Evolutionary conservation across 2,329 filamentous ascomycete species (phyloP), one percentile per base, ranked within the genome.

Genomic region (Penicillium sp.): DNA sequence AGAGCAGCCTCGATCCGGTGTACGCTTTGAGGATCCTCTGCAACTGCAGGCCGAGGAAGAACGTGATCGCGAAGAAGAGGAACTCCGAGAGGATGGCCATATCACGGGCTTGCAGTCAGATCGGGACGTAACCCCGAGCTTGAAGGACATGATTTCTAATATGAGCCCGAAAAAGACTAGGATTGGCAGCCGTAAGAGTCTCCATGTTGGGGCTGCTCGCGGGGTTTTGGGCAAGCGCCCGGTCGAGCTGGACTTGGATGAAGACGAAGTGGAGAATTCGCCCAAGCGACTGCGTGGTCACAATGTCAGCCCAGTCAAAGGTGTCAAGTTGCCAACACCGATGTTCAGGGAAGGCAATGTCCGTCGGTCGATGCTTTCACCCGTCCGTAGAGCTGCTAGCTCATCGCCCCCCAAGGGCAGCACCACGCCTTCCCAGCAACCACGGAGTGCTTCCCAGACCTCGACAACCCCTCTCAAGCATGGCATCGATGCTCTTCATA

Each of bases 131-230:
- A 89, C 88, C 0, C 74, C 86, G 37, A 90, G 86, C 61, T 76
- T 93, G 43, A 89, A 85, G 61, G 88, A 91, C 62, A 88, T 91
- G 84, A 93, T 93, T 59, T 83, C 89, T 60, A 89, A 85, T 56
- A 80, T 93, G 61, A 91, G 89, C 25, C 90, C 90, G 0, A 90
- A 89, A 74, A 90, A 91, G 72, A 87, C 84, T 54, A 80, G 76
- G 6, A 65, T 89, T 7, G 86, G 82, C 56, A 86, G 86, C 15
- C 86, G 89, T 41, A 93, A 93, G 76, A 93, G 89, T 69, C 79
- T 93, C 50, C 87, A 89, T 62, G 85, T 91, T 21, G 89, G 89
- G 41, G 89, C 88, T 65, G 89, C 89, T 15, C 86, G 80, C 61
- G 89, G 89, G 0, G 75, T 93, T 21, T 78, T 93, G 6, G 89